Percentiles rank a stretch among this genome's conserved stretches.
Conservation (phyloP, 176 grass and related monocot genomes). For the Chrysopogon serrulatus region DNA sequence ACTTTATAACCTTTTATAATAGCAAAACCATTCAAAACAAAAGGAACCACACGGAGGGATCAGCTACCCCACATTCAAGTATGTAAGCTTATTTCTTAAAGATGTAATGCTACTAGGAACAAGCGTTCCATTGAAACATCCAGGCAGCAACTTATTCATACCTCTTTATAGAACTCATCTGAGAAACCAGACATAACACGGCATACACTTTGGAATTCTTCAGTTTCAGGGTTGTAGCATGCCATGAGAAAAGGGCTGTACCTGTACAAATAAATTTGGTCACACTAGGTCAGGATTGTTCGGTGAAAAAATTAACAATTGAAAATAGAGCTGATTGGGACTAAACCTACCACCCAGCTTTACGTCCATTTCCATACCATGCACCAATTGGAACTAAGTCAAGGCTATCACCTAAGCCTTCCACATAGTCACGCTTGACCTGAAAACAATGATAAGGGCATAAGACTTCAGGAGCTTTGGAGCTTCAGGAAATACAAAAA, state of each 20-base stretch:
- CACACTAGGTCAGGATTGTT: constrained; percentile 3
- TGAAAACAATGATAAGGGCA: constrained; percentile 21
- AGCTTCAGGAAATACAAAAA: constrained; percentile 21
- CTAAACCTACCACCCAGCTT: constrained; percentile 79
- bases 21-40: background rate
- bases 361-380: constrained; percentile 94
- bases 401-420: constrained; percentile 86
- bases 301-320: background rate
- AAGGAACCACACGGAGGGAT: background rate
- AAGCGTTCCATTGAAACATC: background rate
- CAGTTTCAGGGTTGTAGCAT: constrained; percentile 90
- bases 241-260: constrained; percentile 98
- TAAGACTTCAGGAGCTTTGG: background rate
- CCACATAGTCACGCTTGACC: constrained; percentile 96
- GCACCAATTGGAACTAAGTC: constrained; percentile 90
- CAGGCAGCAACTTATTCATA: constrained; percentile 29
- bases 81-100: constrained; percentile 3
- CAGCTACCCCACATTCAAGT: background rate
- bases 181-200: constrained; percentile 98
- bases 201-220: constrained; percentile 93
- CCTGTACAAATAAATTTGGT: constrained; percentile 43
- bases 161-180: constrained; percentile 91
- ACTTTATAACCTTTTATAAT: background rate
- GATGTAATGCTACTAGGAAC: constrained; percentile 2
- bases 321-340: background rate